phyloP scores from a whole-genome alignment of 2,329 filamentous ascomycete genomes.

The Dactylonectria estremocensis region DNA sequence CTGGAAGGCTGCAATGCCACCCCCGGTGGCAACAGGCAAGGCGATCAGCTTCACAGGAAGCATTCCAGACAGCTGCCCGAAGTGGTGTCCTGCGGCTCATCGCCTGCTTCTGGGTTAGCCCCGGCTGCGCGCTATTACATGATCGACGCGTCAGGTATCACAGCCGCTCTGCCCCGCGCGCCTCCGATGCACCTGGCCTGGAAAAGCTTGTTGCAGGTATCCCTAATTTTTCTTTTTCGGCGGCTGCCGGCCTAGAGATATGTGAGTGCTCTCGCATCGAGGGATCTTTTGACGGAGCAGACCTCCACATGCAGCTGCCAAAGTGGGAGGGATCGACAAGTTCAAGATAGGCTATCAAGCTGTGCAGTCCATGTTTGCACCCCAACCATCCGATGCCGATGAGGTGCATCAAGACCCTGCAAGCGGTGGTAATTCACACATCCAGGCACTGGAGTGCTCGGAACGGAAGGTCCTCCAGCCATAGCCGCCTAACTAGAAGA shows the following conservation, averaged over 20 bases:
- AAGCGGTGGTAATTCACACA: conserved; percentile 18
- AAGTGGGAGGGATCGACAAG: conserved; percentile 31
- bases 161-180: neutral
- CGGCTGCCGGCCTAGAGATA: conserved; percentile 3
- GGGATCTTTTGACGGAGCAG: conserved; percentile 27
- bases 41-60: conserved; percentile 7
- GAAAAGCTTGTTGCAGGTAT: neutral
- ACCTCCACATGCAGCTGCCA: conserved; percentile 27
- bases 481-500: conserved; percentile 14
- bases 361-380: conserved; percentile 16
- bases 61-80: neutral
- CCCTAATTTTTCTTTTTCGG: neutral
- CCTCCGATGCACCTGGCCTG: neutral
- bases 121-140: conserved; percentile 4
- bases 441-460: conserved; percentile 17
- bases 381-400: conserved; percentile 23
- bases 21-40: neutral
- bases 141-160: conserved; percentile 11
- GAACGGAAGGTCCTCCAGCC: conserved; percentile 24
- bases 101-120: neutral
- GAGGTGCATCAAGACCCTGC: conserved; percentile 26
- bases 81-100: conserved; percentile 17
- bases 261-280: conserved; percentile 7
- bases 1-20: conserved; percentile 9
- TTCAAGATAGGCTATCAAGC: conserved; percentile 25